Percentiles rank a stretch among this genome's conserved stretches.
Evolutionary conservation across 164 flowering plant genomes (phyloP).

Genomic region (Magnolia sinica): DNA sequence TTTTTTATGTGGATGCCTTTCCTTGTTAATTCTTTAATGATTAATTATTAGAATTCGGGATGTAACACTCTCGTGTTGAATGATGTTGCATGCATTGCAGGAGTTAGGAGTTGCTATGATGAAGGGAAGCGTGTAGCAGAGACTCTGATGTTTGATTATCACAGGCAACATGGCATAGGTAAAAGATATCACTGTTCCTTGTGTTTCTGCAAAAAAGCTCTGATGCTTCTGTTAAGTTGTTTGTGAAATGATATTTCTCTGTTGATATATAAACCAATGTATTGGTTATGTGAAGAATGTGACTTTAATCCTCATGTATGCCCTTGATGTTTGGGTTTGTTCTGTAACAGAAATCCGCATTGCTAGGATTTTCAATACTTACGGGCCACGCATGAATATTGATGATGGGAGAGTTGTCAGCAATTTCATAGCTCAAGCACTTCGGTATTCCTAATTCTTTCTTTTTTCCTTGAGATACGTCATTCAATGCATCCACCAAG

Average conservation of each 20-base stretch:
- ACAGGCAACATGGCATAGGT: conserved; percentile 88
- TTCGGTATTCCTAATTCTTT: conserved; percentile 36
- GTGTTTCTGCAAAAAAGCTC: not conserved
- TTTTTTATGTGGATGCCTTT: not conserved
- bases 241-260: not conserved
- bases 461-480: not conserved
- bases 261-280: no score
- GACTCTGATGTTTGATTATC: conserved; percentile 84
- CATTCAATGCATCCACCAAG: no score
- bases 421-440: conserved; percentile 85
- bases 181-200: conserved; percentile 1
- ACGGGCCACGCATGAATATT: conserved; percentile 84
- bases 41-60: not conserved
- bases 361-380: conserved; percentile 82
- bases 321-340: not conserved
- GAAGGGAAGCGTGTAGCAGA: conserved; percentile 91
- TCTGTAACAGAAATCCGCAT: conserved; percentile 54
- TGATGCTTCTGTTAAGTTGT: not conserved
- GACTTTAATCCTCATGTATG: not conserved
- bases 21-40: no score
- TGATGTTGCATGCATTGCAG: conserved; percentile 22
- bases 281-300: not conserved
- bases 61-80: not conserved
- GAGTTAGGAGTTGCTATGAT: conserved; percentile 81
- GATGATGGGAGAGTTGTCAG: conserved; percentile 92